phyloP scores from a whole-genome alignment of 169 alveolate species.

The Cryptosporidium sp. region DNA sequence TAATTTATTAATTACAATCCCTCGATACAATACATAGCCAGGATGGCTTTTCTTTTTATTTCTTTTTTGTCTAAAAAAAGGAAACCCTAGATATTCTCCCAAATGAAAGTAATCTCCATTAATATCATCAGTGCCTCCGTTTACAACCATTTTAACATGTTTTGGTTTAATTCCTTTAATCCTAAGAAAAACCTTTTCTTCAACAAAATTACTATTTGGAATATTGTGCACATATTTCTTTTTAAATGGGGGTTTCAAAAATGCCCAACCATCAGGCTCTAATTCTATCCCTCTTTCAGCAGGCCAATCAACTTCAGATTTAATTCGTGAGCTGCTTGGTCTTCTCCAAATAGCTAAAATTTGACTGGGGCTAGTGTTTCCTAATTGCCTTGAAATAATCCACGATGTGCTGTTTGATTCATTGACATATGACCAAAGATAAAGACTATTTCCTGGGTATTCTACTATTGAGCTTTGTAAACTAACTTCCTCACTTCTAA shows the following conservation, averaged over 20 bases:
- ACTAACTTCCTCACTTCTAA: conserved; percentile 49
- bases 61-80: conserved; percentile 69
- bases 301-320: conserved; percentile 68
- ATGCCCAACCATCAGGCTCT: conserved; percentile 75
- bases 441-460: conserved; percentile 52
- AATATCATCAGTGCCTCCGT: conserved; percentile 65
- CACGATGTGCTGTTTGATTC: conserved; percentile 25
- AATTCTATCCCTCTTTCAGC: conserved; percentile 69
- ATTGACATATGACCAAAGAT: conserved; percentile 43
- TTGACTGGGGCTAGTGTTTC: conserved; percentile 65
- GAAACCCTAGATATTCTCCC: conserved; percentile 70
- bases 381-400: conserved; percentile 62
- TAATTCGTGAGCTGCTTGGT: conserved; percentile 41
- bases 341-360: conserved; percentile 54
- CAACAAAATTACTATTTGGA: conserved; percentile 34
- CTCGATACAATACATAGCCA: conserved; percentile 57
- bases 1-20: conserved; percentile 20
- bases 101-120: conserved; percentile 68
- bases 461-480: conserved; percentile 68
- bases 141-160: conserved; percentile 54
- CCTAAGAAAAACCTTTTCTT: conserved; percentile 42
- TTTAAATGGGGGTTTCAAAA: conserved; percentile 53
- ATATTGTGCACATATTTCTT: conserved; percentile 40
- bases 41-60: conserved; percentile 60
- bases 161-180: conserved; percentile 49